Conservation (phyloP, 1,284 basidiomycete species). For the Heterobasidion occidentale region DNA sequence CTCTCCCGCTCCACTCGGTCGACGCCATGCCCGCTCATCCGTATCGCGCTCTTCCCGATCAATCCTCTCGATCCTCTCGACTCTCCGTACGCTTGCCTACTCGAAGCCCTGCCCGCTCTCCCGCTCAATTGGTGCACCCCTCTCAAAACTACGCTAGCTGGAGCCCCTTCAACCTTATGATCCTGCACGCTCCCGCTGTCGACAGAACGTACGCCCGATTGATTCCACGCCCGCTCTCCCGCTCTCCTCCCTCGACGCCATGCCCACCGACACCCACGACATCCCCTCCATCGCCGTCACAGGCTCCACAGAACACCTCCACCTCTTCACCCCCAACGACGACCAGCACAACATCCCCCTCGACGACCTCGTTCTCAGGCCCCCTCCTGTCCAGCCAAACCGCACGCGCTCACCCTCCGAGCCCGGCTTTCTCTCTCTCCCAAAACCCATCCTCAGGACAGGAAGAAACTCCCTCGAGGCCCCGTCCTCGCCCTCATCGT, state of each 20-base stretch:
- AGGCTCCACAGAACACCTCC: conserved; percentile 6
- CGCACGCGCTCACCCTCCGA: conserved; percentile 18
- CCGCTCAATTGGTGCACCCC: no score
- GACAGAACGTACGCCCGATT: no score
- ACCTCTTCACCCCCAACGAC: neutral
- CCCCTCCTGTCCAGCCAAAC: neutral
- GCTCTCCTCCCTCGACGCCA: conserved; percentile 18
- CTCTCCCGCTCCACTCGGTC: no score
- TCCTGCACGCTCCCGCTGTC: no score
- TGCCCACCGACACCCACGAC: conserved; percentile 5
- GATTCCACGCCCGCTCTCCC: conserved; percentile 18
- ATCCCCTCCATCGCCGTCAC: conserved; percentile 12
- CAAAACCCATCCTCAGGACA: conserved; percentile 13
- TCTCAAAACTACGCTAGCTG: no score
- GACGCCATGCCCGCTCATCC: no score
- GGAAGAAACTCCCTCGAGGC: conserved; percentile 10
- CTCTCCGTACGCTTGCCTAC: no score
- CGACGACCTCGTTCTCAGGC: neutral
- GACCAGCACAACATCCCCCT: neutral
- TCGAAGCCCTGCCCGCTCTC: no score
- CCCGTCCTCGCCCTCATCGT: conserved; percentile 8
- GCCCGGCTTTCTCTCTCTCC: conserved; percentile 14
- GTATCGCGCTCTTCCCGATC: no score
- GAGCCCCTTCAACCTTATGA: no score
- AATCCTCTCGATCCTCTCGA: no score